Base-by-base conservation (phyloP, 1,284 basidiomycete species). In the Neonothopanus nambi region DNA sequence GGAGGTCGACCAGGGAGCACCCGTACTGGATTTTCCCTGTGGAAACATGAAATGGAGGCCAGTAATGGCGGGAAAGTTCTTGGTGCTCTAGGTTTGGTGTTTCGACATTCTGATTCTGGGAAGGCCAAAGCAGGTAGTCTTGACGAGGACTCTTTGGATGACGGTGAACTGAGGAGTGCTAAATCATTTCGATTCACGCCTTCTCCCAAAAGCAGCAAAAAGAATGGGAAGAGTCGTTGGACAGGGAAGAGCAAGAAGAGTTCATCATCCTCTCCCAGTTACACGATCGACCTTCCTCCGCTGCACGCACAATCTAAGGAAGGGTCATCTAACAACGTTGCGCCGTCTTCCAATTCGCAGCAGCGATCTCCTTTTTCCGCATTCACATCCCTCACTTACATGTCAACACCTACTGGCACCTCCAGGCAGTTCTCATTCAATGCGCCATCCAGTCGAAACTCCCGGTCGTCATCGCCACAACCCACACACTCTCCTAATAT, bases 11-110 rank as follows among this genome's bases (percentile, higher is more conserved):
- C 48, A 40, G 38, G 42, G 24, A 70, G 65, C 49, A 57, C 55
- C n/a, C 63, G 64, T 46, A 72, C 70, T 36, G 72, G 70, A 12
- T 77, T 75, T 54, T 48, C 63, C 3, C 63, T 66, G 35, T 78
- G 76, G 76, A 76, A 72, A 59, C 65, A 66, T 33, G 74, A 75
- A 38, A 64, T 72, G 18, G 71, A 73, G 55, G 20, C 39, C 6
- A 37, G 38, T 18, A 35, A 36, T 39, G 56, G 42, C 66, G 66
- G 12, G 67, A 67, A 38, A 47, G 60, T 64, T 9, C 61, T 64
- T 23, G 58, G 65, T 24, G 66, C 63, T 21, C 58, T 76, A 5
- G 72, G 73, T 2, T 65, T 78, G 35, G 62, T 66, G 13, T 77
- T 77, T 57, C 61, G 73, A 30, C 74, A 75, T 60, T 75, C 75